phyloP scores from a whole-genome alignment of 768 basidiomycete species.

The Lactarius quietus region DNA sequence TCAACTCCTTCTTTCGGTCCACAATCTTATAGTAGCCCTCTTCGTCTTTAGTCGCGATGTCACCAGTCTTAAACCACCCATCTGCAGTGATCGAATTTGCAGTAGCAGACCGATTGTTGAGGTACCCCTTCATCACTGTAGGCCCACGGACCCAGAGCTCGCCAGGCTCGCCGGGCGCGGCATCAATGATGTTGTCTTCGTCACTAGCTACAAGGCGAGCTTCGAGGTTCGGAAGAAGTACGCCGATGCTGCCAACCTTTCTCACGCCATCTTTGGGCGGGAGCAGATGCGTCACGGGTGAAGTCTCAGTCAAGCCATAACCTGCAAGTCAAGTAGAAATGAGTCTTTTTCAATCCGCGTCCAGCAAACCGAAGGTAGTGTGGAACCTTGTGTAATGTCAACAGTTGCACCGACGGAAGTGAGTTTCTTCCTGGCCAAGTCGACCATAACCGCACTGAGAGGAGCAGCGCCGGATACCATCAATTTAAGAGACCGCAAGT shows the following conservation, averaged over 20 bases:
- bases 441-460: conserved; percentile 58
- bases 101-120: conserved; percentile 70
- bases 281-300: conserved; percentile 63
- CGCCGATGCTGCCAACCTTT: conserved; percentile 65
- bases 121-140: conserved; percentile 82
- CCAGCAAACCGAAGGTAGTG: neutral
- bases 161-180: conserved; percentile 54
- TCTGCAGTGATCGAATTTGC: conserved; percentile 62
- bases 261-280: conserved; percentile 39
- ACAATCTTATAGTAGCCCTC: conserved; percentile 76
- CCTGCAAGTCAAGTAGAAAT: conserved; percentile 41
- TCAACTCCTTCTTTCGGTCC: conserved; percentile 69
- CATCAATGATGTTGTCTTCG: conserved; percentile 50
- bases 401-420: conserved; percentile 41
- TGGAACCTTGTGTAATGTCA: conserved; percentile 50
- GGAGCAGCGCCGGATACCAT: conserved; percentile 82
- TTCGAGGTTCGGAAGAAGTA: conserved; percentile 71
- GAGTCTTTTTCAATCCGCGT: conserved; percentile 18
- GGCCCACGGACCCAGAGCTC: conserved; percentile 83
- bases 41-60: conserved; percentile 61
- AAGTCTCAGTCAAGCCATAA: conserved; percentile 81
- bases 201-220: conserved; percentile 66
- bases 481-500: conserved; percentile 54
- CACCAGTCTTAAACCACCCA: conserved; percentile 88
- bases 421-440: conserved; percentile 42